phyloP scores from a whole-genome alignment of 352 stramenopile species.

The Thalassiosira delicatula region DNA sequence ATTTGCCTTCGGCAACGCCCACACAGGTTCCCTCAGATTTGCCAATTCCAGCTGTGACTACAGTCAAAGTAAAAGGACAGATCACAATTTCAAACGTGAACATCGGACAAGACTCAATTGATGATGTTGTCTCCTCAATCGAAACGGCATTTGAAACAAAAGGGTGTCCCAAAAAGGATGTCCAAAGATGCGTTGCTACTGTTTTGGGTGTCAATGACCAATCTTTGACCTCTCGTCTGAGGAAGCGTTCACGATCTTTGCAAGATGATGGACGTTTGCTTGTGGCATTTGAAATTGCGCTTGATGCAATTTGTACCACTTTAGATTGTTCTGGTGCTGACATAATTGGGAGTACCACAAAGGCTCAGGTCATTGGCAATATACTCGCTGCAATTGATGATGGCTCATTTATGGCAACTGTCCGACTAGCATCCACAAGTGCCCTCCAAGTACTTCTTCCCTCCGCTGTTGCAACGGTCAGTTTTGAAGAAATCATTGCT shows the following conservation, averaged over 20 bases:
- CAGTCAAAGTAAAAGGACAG: too few relatives aligned
- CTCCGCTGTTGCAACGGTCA: neutral
- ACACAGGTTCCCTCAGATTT: too few relatives aligned
- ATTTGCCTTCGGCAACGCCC: too few relatives aligned
- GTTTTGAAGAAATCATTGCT: neutral
- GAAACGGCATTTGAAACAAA: too few relatives aligned
- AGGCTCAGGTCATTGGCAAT: neutral
- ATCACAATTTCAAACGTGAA: too few relatives aligned
- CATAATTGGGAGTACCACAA: neutral
- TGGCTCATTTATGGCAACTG: neutral
- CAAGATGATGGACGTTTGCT: neutral
- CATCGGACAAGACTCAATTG: too few relatives aligned
- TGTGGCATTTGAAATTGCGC: neutral
- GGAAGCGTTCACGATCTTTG: constrained; percentile 1
- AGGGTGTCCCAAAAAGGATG: too few relatives aligned
- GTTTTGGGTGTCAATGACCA: too few relatives aligned
- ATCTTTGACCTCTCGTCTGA: neutral
- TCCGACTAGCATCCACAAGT: neutral
- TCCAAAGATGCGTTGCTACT: too few relatives aligned
- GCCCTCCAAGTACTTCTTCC: neutral
- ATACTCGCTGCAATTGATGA: neutral
- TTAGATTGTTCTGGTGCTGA: neutral
- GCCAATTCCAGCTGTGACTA: too few relatives aligned
- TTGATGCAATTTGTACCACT: neutral
- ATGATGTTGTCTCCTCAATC: too few relatives aligned